Evolutionary conservation across 2,329 filamentous ascomycete genomes (phyloP), one percentile per base, ranked within the genome.

Genomic region (Ophiocordyceps sinensis): DNA sequence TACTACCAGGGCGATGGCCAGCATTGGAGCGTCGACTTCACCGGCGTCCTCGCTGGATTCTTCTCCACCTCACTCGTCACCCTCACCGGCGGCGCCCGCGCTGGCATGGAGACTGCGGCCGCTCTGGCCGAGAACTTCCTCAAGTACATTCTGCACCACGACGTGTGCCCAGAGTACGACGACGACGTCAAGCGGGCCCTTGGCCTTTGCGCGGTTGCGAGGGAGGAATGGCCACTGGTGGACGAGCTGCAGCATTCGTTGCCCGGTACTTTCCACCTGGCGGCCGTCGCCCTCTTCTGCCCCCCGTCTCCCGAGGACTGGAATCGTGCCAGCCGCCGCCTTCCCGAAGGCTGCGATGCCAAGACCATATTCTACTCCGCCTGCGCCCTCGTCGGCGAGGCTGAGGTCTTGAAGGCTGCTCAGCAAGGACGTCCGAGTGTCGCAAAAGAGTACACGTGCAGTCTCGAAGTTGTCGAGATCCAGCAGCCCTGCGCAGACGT

Each of bases 61-160:
- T 63, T 95, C 73, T 88, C 63, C 58, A 75, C 66, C 9, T 40
- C 47, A 3, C 70, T 83, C 6, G 69, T 74, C 0, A 63, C 63
- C 23, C 63, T 74, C 31, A 73, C 75, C 31, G 67, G 73, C 15
- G 73, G 75, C 38, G 71, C 77, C 12, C 66, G 62, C 14, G 55
- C 62, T 0, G 60, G 70, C 12, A 69, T 87, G 45, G 62, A 71
- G n/a, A 41, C 42, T 4, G 77, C 77, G 3, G 75, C 79, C 17
- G 70, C 73, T 29, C 75, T 93, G 1, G 68, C 95, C 34, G 75
- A 77, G 44, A 94, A 91, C 54, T 96, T 96, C 55, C 75, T 94
- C 47, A 84, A 85, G 48, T 98, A 95, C 49, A 67, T 96, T 1
- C 67, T 88, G 10, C 75, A 82, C 45, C 88, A 96, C 53, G 74